Evolutionary conservation across 176 grass and related monocot genomes (phyloP).

Genomic region (Zizania latifolia): DNA sequence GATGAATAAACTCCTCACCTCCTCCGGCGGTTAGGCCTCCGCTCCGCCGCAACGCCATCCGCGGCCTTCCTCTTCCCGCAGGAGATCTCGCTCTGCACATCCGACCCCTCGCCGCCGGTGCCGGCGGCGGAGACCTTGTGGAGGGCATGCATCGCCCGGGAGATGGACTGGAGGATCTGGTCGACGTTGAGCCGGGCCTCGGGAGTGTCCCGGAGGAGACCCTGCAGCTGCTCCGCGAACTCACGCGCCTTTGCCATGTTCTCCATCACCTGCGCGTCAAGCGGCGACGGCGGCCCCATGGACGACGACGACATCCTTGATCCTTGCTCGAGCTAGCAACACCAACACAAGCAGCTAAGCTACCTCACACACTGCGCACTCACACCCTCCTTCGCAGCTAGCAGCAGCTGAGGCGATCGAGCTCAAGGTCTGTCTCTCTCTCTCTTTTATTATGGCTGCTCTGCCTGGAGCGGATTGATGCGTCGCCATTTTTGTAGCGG

Average conservation of each 20-base stretch:
- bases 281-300: slow-evolving; percentile 19
- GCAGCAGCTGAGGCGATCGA: background rate
- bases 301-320: background rate
- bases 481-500: background rate
- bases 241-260: slow-evolving; percentile 46
- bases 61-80: slow-evolving; percentile 51
- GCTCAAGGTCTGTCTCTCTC: background rate
- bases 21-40: slow-evolving; percentile 23
- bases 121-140: background rate
- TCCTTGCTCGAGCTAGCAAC: background rate
- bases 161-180: slow-evolving; percentile 47
- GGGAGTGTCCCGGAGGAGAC: slow-evolving; percentile 9
- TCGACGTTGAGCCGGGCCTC: slow-evolving; percentile 30
- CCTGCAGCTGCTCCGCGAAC: slow-evolving; percentile 31
- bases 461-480: background rate
- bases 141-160: slow-evolving; percentile 25
- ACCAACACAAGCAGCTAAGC: background rate
- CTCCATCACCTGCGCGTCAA: slow-evolving; percentile 34
- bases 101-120: background rate
- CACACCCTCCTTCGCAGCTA: background rate
- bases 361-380: background rate
- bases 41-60: background rate
- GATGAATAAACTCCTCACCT: slow-evolving; percentile 55
- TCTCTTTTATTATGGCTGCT: background rate
- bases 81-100: slow-evolving; percentile 45